phyloP scores from a whole-genome alignment of 495 filamentous ascomycete species.

The Parathielavia appendiculata region DNA sequence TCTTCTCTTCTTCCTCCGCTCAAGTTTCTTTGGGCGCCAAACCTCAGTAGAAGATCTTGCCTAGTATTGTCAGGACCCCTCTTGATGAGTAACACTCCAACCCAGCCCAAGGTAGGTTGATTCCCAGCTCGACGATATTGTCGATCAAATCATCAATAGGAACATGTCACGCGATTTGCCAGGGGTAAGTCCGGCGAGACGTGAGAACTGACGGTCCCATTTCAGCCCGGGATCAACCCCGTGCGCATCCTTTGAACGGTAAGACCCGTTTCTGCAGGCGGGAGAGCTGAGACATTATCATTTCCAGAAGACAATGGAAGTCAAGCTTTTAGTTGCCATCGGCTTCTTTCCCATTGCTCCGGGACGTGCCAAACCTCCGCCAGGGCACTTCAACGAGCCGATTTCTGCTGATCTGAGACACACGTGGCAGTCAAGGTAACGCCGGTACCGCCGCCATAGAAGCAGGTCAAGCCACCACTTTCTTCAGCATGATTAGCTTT shows the following conservation, averaged over 20 bases:
- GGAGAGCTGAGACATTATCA: not conserved
- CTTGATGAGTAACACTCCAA: too few relatives aligned
- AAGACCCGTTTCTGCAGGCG: not conserved
- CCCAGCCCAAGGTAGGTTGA: too few relatives aligned
- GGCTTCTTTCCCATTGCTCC: not conserved
- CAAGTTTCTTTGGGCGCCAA: too few relatives aligned
- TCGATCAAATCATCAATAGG: too few relatives aligned
- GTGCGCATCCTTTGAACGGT: not conserved
- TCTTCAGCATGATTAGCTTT: not conserved
- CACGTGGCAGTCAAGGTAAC: not conserved
- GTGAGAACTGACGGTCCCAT: not conserved
- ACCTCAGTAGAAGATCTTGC: too few relatives aligned
- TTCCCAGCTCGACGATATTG: too few relatives aligned
- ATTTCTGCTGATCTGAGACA: not conserved
- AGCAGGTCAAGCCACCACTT: not conserved
- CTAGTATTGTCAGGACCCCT: too few relatives aligned
- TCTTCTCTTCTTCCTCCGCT: too few relatives aligned
- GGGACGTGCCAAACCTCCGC: too few relatives aligned
- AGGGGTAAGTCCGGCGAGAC: not conserved
- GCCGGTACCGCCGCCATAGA: not conserved
- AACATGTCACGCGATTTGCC: not conserved
- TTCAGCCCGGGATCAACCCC: not conserved
- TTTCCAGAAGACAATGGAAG: constrained; percentile 2
- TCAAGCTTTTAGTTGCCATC: not conserved
- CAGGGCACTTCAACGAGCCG: not conserved